These are phyloP conservation scores for Bruguiera parviflora DNA, from an alignment of 345 rosid genomes.

Conservation along the genomic window DNA sequence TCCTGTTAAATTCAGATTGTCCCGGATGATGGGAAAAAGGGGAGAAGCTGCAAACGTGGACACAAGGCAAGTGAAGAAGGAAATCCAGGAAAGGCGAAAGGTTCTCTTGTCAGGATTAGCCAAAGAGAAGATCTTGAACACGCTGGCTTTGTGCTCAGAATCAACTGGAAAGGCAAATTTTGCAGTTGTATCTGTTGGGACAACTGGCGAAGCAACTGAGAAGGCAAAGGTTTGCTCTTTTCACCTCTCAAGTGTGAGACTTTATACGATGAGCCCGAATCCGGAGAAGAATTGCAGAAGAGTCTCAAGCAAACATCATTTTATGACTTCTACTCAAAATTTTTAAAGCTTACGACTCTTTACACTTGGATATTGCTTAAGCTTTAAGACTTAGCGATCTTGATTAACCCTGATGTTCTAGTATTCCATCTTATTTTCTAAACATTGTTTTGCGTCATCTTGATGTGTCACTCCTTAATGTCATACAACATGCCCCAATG, in stretches of 20 bases:
- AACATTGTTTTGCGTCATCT: not conserved
- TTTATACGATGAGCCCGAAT: constrained; percentile 62
- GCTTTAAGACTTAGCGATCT: not conserved
- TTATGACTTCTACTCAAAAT: too few species aligned
- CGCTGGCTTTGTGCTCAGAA: constrained; percentile 85
- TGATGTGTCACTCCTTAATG: not conserved
- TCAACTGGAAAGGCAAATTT: constrained; percentile 70
- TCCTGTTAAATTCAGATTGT: constrained; percentile 71
- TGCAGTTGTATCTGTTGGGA: constrained; percentile 58
- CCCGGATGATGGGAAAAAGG: constrained; percentile 78
- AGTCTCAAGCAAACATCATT: too few species aligned
- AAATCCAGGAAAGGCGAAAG: constrained; percentile 87
- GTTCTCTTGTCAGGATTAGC: constrained; percentile 90
- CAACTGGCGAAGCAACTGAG: constrained; percentile 51
- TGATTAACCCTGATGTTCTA: not conserved
- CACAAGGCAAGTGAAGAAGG: constrained; percentile 81
- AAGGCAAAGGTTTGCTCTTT: constrained; percentile 62
- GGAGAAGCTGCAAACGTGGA: constrained; percentile 96
- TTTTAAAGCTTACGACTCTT: not conserved
- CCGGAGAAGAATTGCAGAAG: too few species aligned
- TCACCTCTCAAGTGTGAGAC: constrained; percentile 39
- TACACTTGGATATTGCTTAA: not conserved
- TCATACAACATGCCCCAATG: not conserved
- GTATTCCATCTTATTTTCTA: not conserved
- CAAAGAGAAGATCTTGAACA: constrained; percentile 59